Base-by-base conservation (phyloP, 2,329 filamentous ascomycete genomes). In the Ceratocystis huliohia region DNA sequence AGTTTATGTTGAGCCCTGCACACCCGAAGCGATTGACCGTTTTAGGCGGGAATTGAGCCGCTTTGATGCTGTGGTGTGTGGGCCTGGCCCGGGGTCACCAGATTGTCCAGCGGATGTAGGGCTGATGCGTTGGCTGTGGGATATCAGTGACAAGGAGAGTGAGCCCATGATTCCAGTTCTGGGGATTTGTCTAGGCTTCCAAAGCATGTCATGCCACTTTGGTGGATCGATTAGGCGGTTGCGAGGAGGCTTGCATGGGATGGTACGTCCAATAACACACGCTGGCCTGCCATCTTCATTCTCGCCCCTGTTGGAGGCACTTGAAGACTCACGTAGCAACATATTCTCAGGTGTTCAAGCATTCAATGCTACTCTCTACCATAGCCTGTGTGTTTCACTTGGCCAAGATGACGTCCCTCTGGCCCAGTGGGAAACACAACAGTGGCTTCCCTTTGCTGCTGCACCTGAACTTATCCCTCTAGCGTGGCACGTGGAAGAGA, bases 131-230 rank as follows among this genome's bases (percentile, higher is more conserved):
- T 77, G 85, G 69, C 79, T 97, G 3, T 97, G 92, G 91, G 76
- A 76, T 30, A 33, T 64, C 2, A 62, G 64, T 17, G 67, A 68
- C 15, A 41, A 45, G 2, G 75, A 79, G 1, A 79, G 82, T 1
- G 76, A 80, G 3, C 74, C 85, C 17, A 69, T 86, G 10, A 71
- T 96, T 1, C 94, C 94, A 0, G 86, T 95, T 0, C 78, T 99
- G 44, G 94, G 92, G 0, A 89, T 96, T 56, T 96, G 92, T 71
- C 81, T 96, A 0, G 92, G 92, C 0, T 95, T 96, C 69, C 92
- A 96, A 75, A 92, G 88, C 71, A 77, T 96, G 57, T 86, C 87
- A 61, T 78, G 84, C 61, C 82, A 83, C 8, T 86, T 87, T 70
- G 89, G 89, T 0, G 86, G 85, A 1, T 74, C 76, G 6, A 84